Base-by-base conservation (phyloP, 2,329 filamentous ascomycete genomes). In the Alternaria arbusti region DNA sequence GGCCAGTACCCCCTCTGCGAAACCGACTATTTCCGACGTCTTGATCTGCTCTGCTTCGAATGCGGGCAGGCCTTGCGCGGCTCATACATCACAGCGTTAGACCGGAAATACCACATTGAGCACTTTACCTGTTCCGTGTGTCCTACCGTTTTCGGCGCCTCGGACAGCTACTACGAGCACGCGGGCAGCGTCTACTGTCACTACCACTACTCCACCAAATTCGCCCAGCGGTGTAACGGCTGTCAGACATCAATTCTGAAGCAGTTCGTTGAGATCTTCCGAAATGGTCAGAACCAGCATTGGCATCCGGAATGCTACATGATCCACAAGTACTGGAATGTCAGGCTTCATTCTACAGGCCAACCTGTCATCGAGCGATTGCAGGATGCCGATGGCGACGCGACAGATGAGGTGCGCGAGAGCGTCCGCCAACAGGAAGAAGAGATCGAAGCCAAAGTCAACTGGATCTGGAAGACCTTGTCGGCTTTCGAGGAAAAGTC, bases 281-380 rank as follows among this genome's bases (percentile, higher is more conserved):
- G 96, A 72, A 98, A 98, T 80, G 95, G 95, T 2, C 92, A 97
- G 78, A 97, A 98, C 77, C 96, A 99, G 77, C 96, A 99, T 79
- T 99, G 96, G 96, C 96, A 99, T 78, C 96, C 96, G 2, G 96
- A 99, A 81, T 99, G 96, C 81, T 99, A 99, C 82, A 99, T 99
- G 96, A 99, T 99, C 67, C 96, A 99, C 83, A 99, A 99, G 77
- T 99, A 98, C 81, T 99, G 96, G 96, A 99, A 98, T 78, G 96
- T 99, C 63, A 90, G 96, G 55, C 85, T 99, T 40, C 82, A 84
- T 65, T 79, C 81, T 6, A 80, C 80, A 13, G 80, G 80, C 10
- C 77, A 81, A 44, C 79, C 80, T 23, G 72, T 78, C 45, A 69
- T 78, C 6, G 79, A 82, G 46, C 71, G 76, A 44, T 70, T 77